A percentile compares a stretch with the other conserved stretches of the same genome.
These are phyloP conservation scores for Chenopodium quinoa DNA, from an alignment of 148 eudicot species.

Conservation along the genomic window DNA sequence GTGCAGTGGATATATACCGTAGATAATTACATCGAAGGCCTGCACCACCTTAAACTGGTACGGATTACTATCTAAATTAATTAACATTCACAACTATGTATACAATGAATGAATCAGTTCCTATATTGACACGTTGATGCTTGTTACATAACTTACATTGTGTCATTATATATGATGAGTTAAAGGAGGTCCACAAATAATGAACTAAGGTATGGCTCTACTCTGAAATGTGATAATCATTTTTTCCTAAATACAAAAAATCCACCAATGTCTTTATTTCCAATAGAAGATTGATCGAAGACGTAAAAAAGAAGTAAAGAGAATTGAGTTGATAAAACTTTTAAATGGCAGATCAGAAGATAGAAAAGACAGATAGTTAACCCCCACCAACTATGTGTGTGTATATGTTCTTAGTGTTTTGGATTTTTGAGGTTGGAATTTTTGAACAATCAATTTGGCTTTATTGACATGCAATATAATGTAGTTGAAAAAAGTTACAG, in stretches of 20 bases:
- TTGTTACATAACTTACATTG: no score
- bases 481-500: neutral
- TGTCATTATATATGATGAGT: neutral
- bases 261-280: constrained; percentile 3
- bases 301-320: constrained; percentile 30
- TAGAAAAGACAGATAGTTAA: neutral
- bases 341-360: neutral
- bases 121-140: no score
- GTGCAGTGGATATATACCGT: no score
- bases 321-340: neutral
- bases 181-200: constrained; percentile 11
- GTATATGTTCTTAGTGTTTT: neutral
- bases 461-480: neutral
- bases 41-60: no score
- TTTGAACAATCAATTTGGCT: constrained; percentile 2
- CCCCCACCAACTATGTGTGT: constrained; percentile 6
- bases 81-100: no score
- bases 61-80: no score
- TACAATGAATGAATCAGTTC: no score
- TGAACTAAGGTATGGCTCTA: constrained; percentile 13
- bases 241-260: constrained; percentile 1
- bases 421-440: constrained; percentile 7
- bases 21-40: no score
- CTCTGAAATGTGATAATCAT: neutral
- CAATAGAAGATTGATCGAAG: constrained; percentile 19